Evolutionary conservation across 306 rosid genomes (phyloP), one percentile per base, ranked within the genome.

Genomic region (Quercus suber): DNA sequence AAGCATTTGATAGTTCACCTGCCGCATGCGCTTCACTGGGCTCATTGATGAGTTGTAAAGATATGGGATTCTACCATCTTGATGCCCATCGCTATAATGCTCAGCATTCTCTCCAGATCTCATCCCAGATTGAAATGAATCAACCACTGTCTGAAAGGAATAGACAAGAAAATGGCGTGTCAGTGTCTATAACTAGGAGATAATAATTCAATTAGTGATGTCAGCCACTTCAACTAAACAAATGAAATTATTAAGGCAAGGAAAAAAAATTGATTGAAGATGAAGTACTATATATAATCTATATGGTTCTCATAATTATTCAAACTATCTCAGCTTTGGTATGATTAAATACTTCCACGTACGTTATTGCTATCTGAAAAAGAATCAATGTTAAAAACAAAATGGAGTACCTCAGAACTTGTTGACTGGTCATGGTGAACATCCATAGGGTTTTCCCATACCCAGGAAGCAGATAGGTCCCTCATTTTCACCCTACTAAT

Each of bases 401-500:
- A 72, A 73, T 12, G 64, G 76, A 53, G 77, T 89, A 95, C 97
- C 98, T 86, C 85, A 53, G 90, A 81, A 78, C 67, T 86, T 85
- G 71, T 81, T 79, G 88, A 86, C 81, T 75, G 88, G 19, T 76
- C 89, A 76, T 72, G 79, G 76, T 75, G 82, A 51, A 79, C 89
- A 82, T 84, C 82, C 79, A 49, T 73, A 69, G 94, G 92, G 78
- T 90, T 90, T 87, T 95, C 96, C 94, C 92, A 86, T 43, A 91
- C 87, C 99, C 99, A 95, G 31, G 99, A 95, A 80, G 93, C 87
- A 49, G 99, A 95, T 27, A 95, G 77, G 77, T 89, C 92, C 63
- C 87, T 89, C 91, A 88, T 74, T 87, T 89, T 95, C 85, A 95
- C 86, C 89, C 90, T 91, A 80, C 92, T 84, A 20, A 88, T 85